A percentile compares a stretch with the other conserved stretches of the same genome.
phyloP scores from a whole-genome alignment of 2,329 filamentous ascomycete genomes.

The Alternaria conjuncta region DNA sequence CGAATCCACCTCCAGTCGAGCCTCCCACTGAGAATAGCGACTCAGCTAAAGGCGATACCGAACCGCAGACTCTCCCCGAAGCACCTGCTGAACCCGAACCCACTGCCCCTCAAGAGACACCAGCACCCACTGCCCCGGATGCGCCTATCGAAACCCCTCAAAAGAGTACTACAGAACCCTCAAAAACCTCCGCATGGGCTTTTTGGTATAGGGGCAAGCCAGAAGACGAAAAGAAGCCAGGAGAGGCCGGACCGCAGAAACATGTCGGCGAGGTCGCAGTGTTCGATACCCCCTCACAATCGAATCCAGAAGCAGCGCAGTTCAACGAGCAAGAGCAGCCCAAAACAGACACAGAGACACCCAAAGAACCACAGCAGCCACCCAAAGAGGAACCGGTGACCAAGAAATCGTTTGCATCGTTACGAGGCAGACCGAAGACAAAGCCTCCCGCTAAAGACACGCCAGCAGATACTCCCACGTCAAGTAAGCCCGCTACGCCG shows the following conservation, averaged over 20 bases:
- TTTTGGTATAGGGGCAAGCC: slow-evolving; percentile 74
- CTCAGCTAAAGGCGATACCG: slow-evolving; percentile 12
- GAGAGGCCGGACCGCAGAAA: slow-evolving; percentile 64
- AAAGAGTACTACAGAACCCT: slow-evolving; percentile 46
- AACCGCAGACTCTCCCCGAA: slow-evolving; percentile 5
- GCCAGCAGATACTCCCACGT: slow-evolving; percentile 24
- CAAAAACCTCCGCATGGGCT: slow-evolving; percentile 72
- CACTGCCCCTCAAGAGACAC: slow-evolving; percentile 1
- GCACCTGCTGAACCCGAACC: background rate
- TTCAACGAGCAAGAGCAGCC: slow-evolving; percentile 54
- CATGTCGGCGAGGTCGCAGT: slow-evolving; percentile 60
- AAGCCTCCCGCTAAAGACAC: slow-evolving; percentile 30
- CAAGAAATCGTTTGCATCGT: slow-evolving; percentile 40
- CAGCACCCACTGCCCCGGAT: slow-evolving; percentile 8
- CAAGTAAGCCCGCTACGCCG: slow-evolving; percentile 48
- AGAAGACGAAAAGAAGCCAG: slow-evolving; percentile 60
- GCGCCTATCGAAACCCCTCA: slow-evolving; percentile 11
- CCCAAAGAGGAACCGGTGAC: slow-evolving; percentile 26
- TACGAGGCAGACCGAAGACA: slow-evolving; percentile 39
- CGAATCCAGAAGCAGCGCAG: slow-evolving; percentile 58
- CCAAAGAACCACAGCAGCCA: slow-evolving; percentile 25
- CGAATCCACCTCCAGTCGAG: slow-evolving; percentile 31
- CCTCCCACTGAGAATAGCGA: slow-evolving; percentile 10
- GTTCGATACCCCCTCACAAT: slow-evolving; percentile 58
- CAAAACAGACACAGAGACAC: slow-evolving; percentile 16